Conservation (phyloP, 352 stramenopile species). For the Blastocystis sp. region DNA sequence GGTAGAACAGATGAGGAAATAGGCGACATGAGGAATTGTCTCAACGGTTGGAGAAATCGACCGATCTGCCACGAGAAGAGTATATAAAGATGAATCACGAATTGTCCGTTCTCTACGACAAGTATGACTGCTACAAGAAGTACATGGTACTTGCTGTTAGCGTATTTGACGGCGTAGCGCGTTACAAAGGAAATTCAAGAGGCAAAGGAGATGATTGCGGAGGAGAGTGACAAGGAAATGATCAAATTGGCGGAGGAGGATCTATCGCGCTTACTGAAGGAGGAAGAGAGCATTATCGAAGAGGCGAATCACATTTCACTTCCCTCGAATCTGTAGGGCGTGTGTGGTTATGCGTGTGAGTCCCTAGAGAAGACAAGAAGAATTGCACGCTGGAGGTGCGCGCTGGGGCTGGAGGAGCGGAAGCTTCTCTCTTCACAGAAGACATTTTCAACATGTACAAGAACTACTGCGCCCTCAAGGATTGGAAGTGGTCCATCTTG, state of each 20-base stretch:
- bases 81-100: constrained; percentile 58
- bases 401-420: constrained; percentile 88
- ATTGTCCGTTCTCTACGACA: constrained; percentile 22
- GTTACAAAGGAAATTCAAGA: constrained; percentile 82
- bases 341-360: neutral
- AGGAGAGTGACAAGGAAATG: constrained; percentile 75
- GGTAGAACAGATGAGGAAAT: neutral
- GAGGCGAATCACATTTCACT: constrained; percentile 69
- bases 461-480: constrained; percentile 79
- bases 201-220: constrained; percentile 77
- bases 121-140: constrained; percentile 62
- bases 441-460: constrained; percentile 89
- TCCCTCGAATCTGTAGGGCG: constrained; percentile 53
- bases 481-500: constrained; percentile 86
- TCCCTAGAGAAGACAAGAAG: constrained; percentile 82
- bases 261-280: constrained; percentile 82
- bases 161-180: constrained; percentile 68
- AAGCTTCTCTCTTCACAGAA: constrained; percentile 90
- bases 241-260: constrained; percentile 84
- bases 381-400: constrained; percentile 95
- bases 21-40: constrained; percentile 53
- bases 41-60: constrained; percentile 22
- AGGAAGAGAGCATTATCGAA: constrained; percentile 75
- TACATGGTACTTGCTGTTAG: neutral
- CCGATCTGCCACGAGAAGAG: constrained; percentile 50